Conservation (phyloP, 305 asterid genomes). For the Fraxinus greggii region DNA sequence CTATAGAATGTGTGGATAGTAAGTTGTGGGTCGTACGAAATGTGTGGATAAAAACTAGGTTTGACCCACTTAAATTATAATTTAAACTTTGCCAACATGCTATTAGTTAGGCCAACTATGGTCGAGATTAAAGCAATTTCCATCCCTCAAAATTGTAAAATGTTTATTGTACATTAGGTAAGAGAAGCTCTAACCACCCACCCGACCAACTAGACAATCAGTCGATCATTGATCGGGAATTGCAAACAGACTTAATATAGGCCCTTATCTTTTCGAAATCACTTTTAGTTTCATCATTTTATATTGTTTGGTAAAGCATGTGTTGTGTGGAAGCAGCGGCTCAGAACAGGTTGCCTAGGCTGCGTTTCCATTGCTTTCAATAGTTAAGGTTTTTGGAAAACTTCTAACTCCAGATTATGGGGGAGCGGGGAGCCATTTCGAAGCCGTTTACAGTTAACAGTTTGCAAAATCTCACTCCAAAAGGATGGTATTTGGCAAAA, state of each 20-base stretch:
- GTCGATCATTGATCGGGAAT: neutral
- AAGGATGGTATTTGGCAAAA: neutral
- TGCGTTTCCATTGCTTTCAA: neutral
- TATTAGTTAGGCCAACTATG: neutral
- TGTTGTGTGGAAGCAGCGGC: neutral
- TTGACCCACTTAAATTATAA: neutral
- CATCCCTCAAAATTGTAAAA: neutral
- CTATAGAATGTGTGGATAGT: neutral
- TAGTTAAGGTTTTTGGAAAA: neutral
- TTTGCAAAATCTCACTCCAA: neutral
- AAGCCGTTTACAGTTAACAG: neutral
- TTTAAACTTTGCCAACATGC: neutral
- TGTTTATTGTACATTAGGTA: slow-evolving; percentile 5
- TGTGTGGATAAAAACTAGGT: neutral
- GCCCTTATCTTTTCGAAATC: neutral
- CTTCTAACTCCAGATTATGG: neutral
- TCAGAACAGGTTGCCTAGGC: neutral
- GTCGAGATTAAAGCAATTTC: neutral
- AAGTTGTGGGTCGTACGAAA: neutral
- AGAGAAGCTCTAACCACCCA: neutral
- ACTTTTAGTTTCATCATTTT: neutral
- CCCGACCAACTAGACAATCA: neutral
- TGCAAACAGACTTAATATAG: neutral
- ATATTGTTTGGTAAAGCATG: neutral
- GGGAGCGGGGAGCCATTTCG: neutral